Conservation (phyloP, 805 yeast genomes). For the Candida michaelii region DNA sequence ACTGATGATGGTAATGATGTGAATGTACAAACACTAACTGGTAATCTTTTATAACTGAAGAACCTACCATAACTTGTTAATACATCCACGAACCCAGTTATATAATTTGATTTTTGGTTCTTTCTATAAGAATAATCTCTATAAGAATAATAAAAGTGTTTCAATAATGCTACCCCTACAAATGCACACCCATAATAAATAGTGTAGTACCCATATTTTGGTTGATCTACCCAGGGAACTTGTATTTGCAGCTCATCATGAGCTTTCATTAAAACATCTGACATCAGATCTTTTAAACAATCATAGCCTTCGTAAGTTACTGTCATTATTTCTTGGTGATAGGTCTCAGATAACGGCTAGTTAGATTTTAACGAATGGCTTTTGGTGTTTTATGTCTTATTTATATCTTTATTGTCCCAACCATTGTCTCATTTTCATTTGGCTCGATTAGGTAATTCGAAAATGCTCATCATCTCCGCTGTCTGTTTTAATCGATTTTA, state of each 20-base stretch:
- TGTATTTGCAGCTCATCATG: conserved; percentile 28
- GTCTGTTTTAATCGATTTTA: conserved; percentile 5
- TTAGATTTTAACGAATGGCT: background rate
- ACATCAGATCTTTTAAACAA: conserved; percentile 34
- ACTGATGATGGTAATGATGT: conserved; percentile 35
- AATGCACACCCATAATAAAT: conserved; percentile 41
- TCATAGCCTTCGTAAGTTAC: conserved; percentile 34
- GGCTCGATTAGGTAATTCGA: conserved; percentile 5
- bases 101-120: conserved; percentile 8
- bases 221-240: conserved; percentile 27
- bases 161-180: conserved; percentile 32
- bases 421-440: background rate
- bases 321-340: conserved; percentile 5
- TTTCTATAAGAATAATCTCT: conserved; percentile 24
- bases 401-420: background rate
- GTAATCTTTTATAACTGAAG: conserved; percentile 34
- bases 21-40: conserved; percentile 21
- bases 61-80: conserved; percentile 32
- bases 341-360: too few species aligned
- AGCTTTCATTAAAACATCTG: conserved; percentile 21
- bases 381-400: background rate
- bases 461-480: conserved; percentile 1
- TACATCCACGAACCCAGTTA: conserved; percentile 28
- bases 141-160: conserved; percentile 27
- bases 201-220: conserved; percentile 37